These are phyloP conservation scores for Exobasidium rhododendri DNA, from an alignment of 1,284 basidiomycete genomes.

Conservation along the genomic window DNA sequence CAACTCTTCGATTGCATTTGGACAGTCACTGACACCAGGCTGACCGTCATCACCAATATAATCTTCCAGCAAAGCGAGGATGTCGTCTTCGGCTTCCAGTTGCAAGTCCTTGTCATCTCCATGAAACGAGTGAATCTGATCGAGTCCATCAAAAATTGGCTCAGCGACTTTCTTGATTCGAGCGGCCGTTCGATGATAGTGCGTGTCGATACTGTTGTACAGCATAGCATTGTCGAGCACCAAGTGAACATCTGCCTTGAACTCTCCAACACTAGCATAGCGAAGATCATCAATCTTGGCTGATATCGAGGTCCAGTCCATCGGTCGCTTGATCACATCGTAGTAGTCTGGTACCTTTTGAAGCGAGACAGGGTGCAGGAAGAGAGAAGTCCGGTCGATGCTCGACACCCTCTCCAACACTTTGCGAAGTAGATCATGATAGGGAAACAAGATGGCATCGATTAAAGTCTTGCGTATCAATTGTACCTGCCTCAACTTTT, in stretches of 20 bases:
- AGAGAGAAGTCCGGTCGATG: constrained; percentile 38
- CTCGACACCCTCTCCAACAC: constrained; percentile 69
- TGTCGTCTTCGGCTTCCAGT: constrained; percentile 29
- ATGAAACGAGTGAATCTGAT: constrained; percentile 36
- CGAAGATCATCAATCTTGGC: constrained; percentile 65
- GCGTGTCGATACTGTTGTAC: constrained; percentile 77
- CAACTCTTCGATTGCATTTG: constrained; percentile 36
- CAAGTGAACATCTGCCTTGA: constrained; percentile 78
- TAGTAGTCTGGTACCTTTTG: constrained; percentile 86
- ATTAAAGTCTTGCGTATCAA: constrained; percentile 67
- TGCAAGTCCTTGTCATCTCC: constrained; percentile 19
- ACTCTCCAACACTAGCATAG: constrained; percentile 72
- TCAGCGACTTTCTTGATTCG: constrained; percentile 66
- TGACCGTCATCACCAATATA: constrained; percentile 19
- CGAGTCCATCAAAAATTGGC: constrained; percentile 61
- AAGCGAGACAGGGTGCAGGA: constrained; percentile 58
- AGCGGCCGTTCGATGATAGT: constrained; percentile 70
- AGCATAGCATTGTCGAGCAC: constrained; percentile 80
- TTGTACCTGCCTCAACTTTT: constrained; percentile 73
- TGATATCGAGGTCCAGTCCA: constrained; percentile 78
- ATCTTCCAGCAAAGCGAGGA: constrained; percentile 30
- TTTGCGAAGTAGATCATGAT: constrained; percentile 62
- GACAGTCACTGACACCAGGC: constrained; percentile 2
- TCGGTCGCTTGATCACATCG: constrained; percentile 78
- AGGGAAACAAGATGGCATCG: constrained; percentile 65